These are phyloP conservation scores for Hibiscus trionum DNA, from an alignment of 345 rosid genomes.

Conservation along the genomic window DNA sequence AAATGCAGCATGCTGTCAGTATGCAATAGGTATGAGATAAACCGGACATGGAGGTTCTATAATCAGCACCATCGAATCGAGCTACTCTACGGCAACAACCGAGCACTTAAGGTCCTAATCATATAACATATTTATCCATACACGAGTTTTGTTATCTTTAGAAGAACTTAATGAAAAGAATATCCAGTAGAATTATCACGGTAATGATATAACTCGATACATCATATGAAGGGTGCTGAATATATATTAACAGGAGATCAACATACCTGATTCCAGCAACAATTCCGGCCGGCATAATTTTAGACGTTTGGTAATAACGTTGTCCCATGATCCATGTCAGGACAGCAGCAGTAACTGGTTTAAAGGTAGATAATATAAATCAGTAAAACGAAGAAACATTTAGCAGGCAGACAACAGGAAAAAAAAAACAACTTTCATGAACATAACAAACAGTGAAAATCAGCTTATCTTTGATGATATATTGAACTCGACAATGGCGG, in stretches of 20 bases:
- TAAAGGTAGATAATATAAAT: constrained; percentile 5
- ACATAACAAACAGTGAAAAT: background rate
- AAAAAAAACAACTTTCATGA: background rate
- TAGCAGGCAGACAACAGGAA: background rate
- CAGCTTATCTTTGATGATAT: background rate
- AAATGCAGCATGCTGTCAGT: background rate
- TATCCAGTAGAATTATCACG: background rate
- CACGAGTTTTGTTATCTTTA: background rate
- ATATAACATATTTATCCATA: background rate
- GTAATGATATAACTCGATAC: background rate
- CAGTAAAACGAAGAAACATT: constrained; percentile 6
- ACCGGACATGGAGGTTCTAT: background rate
- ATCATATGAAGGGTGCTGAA: background rate
- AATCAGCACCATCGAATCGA: background rate
- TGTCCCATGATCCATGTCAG: constrained; percentile 86
- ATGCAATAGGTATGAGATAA: background rate
- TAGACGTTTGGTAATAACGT: constrained; percentile 72
- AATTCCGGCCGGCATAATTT: constrained; percentile 94
- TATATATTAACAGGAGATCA: background rate
- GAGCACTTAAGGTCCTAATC: background rate
- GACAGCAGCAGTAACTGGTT: constrained; percentile 55
- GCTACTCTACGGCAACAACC: background rate
- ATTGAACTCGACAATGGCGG: too few species aligned
- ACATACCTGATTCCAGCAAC: constrained; percentile 76
- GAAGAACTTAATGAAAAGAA: background rate